Evolutionary conservation across 2,329 filamentous ascomycete genomes (phyloP), one percentile per base, ranked within the genome.

Genomic region (Aspergillus glaucus): DNA sequence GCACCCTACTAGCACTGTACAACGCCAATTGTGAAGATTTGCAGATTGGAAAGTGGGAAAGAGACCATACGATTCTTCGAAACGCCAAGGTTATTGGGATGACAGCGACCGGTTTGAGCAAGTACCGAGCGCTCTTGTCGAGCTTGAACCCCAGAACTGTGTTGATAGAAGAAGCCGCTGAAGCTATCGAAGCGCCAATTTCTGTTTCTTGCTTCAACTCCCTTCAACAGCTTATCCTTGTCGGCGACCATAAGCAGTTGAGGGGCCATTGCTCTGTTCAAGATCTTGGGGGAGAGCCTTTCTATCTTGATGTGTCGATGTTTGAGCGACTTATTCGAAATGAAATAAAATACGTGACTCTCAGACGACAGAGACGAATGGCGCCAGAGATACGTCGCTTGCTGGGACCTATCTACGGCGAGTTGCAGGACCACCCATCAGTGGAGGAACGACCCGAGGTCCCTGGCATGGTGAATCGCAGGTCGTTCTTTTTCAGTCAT

Each of bases 231-330:
- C 69, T 86, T 28, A 80, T 86, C 46, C 72, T 86, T 1, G 81
- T 94, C 0, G 88, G 89, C 1, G 88, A 94, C 60, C 88, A 94
- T 56, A 80, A 88, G 64, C 89, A 94, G 61, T 74, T 94, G 2
- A 80, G 83, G 8, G 88, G 67, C 7, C 80, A 84, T 42, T 87
- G 84, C 49, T 79, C 85, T 41, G 74, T 86, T 1, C 70, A 69
- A 2, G 76, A 79, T 1, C 76, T 90, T 1, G 79, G 79, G 32
- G 68, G 71, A 0, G 64, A 76, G 0, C 86, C 86, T 0, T 89
- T 79, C 62, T 77, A 80, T 54, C 74, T 93, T 32, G 81, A 87
- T 28, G 69, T 89, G 0, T 93, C 88, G 0, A 77, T 94, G 58
- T 94, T 94, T 57, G 86, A 94, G 67, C 79, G 88, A 1, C 74